Conservation (phyloP, 768 basidiomycete genomes). For the Boletus subcaerulescens region DNA sequence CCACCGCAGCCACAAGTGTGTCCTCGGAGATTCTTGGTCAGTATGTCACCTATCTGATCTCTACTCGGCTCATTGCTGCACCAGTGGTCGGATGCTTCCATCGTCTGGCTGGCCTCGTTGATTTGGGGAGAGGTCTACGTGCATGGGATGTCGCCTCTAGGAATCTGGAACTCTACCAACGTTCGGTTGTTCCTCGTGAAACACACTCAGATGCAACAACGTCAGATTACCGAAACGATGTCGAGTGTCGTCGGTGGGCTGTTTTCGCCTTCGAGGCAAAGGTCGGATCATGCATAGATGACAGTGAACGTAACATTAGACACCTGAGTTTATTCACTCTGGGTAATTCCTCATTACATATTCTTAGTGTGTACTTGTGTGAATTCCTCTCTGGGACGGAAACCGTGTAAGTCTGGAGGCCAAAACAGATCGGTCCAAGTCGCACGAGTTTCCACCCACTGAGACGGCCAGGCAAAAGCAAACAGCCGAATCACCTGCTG, state of each 20-base stretch:
- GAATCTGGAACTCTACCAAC: slow-evolving; percentile 87
- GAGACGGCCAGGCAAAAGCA: too few species aligned
- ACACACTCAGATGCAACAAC: slow-evolving; percentile 66
- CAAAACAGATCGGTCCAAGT: too few species aligned
- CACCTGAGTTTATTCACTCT: background rate
- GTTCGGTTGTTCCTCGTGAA: slow-evolving; percentile 91
- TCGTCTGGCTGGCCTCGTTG: slow-evolving; percentile 89
- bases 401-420: too few species aligned
- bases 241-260: slow-evolving; percentile 81
- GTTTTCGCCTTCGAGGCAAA: slow-evolving; percentile 43
- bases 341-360: background rate
- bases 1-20: slow-evolving; percentile 63
- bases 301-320: background rate
- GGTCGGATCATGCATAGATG: slow-evolving; percentile 26
- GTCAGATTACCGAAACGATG: slow-evolving; percentile 75
- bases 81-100: slow-evolving; percentile 90
- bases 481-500: too few species aligned
- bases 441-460: too few species aligned
- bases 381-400: too few species aligned
- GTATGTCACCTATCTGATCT: slow-evolving; percentile 23
- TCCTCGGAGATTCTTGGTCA: slow-evolving; percentile 74
- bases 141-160: slow-evolving; percentile 79
- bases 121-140: slow-evolving; percentile 97
- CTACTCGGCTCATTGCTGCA: background rate
- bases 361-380: background rate